phyloP scores from a whole-genome alignment of 495 filamentous ascomycete species.

The Penicillium mononematosum region DNA sequence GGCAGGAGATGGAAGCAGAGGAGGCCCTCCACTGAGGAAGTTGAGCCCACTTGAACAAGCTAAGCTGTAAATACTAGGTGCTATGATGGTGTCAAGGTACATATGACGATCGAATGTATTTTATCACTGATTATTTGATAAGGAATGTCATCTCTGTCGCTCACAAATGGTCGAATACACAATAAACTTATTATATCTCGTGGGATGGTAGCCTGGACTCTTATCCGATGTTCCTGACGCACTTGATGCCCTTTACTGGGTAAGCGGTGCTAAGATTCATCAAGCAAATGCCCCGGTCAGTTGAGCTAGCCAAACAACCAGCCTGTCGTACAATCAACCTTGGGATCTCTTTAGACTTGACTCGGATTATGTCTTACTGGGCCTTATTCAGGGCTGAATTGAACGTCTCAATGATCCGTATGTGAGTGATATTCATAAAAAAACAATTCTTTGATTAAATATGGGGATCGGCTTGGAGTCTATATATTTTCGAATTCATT shows the following conservation, averaged over 20 bases:
- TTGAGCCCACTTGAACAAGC: constrained; percentile 28
- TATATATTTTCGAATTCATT: not conserved
- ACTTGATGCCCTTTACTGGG: no score
- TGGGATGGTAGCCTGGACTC: no score
- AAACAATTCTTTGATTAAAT: not conserved
- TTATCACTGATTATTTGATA: no score
- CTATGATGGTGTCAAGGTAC: not conserved
- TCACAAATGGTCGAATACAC: no score
- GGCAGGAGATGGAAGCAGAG: constrained; percentile 36
- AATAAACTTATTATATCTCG: no score
- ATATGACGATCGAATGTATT: no score
- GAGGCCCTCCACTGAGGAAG: constrained; percentile 29
- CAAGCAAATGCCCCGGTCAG: not conserved
- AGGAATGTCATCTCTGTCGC: no score
- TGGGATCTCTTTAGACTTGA: not conserved
- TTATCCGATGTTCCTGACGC: no score
- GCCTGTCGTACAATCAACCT: no score
- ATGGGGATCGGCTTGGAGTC: not conserved
- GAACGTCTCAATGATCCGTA: not conserved
- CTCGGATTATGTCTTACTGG: not conserved
- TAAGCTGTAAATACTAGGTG: constrained; percentile 19
- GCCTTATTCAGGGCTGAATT: not conserved
- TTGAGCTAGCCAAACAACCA: not conserved
- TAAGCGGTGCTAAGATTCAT: not conserved
- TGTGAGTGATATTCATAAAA: not conserved